phyloP scores from a whole-genome alignment of 2,329 filamentous ascomycete species.

The Claviceps sp. region DNA sequence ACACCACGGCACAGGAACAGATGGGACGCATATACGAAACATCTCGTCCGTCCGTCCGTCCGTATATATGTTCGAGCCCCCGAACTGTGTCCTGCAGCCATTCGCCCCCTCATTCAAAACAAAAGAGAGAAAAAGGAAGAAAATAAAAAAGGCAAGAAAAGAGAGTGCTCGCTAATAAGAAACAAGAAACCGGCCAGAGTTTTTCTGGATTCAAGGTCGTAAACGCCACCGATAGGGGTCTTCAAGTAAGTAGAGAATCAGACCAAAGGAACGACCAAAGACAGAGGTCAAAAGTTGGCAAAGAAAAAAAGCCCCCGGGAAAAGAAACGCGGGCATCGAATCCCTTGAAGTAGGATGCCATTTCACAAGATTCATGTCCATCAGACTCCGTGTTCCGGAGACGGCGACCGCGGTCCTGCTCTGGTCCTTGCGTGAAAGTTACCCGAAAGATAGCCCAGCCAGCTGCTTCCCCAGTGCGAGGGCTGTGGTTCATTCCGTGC shows the following conservation, averaged over 20 bases:
- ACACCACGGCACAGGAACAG: too few relatives aligned
- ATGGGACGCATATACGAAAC: too few relatives aligned
- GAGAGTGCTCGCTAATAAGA: neutral
- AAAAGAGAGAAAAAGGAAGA: neutral
- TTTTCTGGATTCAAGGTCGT: neutral
- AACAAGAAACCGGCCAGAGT: neutral
- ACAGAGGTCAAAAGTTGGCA: neutral
- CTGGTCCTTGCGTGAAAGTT: slow-evolving; percentile 11
- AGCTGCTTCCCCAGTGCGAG: slow-evolving; percentile 18
- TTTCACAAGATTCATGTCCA: neutral
- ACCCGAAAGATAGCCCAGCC: slow-evolving; percentile 25
- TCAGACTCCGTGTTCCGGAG: slow-evolving; percentile 12
- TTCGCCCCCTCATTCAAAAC: too few relatives aligned
- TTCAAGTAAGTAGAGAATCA: neutral
- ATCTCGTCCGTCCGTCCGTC: too few relatives aligned
- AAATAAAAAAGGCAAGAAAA: neutral
- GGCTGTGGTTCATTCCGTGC: slow-evolving; percentile 9
- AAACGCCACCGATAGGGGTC: neutral
- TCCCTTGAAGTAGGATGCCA: neutral
- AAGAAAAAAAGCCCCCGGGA: neutral
- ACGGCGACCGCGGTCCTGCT: slow-evolving; percentile 12
- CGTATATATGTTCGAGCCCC: too few relatives aligned
- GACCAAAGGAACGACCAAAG: neutral
- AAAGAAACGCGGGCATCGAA: neutral
- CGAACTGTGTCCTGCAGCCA: too few relatives aligned